A percentile compares a stretch with the other conserved stretches of the same genome.
phyloP scores from a whole-genome alignment of 805 yeast species.

The Kazachstania africana region DNA sequence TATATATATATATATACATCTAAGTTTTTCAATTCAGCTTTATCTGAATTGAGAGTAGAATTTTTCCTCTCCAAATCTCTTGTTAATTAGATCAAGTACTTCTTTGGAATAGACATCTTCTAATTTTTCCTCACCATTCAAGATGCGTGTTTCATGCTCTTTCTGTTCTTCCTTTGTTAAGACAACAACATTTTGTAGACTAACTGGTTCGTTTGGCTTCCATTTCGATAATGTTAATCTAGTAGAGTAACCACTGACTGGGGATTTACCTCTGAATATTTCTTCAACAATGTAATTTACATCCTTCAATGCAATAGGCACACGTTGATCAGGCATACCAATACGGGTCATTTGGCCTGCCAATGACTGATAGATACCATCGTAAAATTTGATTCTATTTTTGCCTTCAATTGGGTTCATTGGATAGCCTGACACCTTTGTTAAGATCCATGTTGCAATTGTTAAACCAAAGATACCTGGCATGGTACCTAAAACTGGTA shows the following conservation, averaged over 20 bases:
- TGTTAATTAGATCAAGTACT: conserved; percentile 42
- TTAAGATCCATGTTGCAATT: conserved; percentile 72
- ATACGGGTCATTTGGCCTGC: conserved; percentile 81
- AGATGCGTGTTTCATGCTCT: conserved; percentile 62
- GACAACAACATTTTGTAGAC: conserved; percentile 70
- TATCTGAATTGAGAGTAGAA: conserved; percentile 49
- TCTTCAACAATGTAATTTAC: conserved; percentile 81
- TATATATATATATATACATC: too few species aligned
- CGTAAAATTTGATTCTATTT: conserved; percentile 75
- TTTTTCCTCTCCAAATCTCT: conserved; percentile 63
- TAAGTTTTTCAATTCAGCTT: too few species aligned
- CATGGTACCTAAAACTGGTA: conserved; percentile 94
- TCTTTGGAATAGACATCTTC: conserved; percentile 53
- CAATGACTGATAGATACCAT: conserved; percentile 66
- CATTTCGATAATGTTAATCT: conserved; percentile 74
- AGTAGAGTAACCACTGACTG: conserved; percentile 71
- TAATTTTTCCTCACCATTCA: conserved; percentile 53
- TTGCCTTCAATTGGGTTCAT: conserved; percentile 87
- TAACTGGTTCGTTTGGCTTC: conserved; percentile 57
- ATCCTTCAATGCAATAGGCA: conserved; percentile 64
- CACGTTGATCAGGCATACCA: conserved; percentile 58
- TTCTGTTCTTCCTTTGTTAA: conserved; percentile 84
- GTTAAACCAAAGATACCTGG: conserved; percentile 94
- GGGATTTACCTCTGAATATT: conserved; percentile 85
- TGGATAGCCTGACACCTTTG: conserved; percentile 76